Conservation (phyloP, 306 rosid species). For the Dalbergia cochinchinensis region DNA sequence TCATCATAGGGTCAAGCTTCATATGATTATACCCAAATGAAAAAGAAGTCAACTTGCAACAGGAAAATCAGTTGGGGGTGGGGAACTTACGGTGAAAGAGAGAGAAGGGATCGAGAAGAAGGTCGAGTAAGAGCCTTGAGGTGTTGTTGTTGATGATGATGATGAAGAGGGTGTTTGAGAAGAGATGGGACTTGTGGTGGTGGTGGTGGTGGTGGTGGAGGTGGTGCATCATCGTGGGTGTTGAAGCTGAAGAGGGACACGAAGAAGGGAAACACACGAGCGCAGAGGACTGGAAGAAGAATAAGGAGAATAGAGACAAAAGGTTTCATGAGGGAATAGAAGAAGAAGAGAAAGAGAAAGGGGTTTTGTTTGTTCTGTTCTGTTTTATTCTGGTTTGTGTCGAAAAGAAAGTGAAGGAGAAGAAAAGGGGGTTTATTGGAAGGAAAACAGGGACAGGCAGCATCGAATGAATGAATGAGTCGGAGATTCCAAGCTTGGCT, state of each 20-base stretch:
- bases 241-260: constrained; percentile 26
- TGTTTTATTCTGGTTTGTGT: too few species aligned
- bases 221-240: constrained; percentile 1
- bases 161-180: not conserved
- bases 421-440: not conserved
- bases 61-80: not conserved
- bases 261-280: not conserved
- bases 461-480: too few species aligned
- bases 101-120: constrained; percentile 61
- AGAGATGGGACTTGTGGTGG: constrained; percentile 1
- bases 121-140: constrained; percentile 36
- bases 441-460: not conserved
- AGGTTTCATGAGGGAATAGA: not conserved
- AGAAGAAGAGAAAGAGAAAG: not conserved
- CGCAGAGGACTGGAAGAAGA: not conserved
- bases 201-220: not conserved
- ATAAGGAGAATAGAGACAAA: not conserved
- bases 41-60: not conserved
- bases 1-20: not conserved
- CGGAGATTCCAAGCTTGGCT: not conserved
- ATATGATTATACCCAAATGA: not conserved
- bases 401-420: not conserved
- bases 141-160: not conserved
- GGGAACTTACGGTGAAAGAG: constrained; percentile 58
- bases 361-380: not conserved